Conservation (phyloP, 148 eudicot genomes). For the Chenopodium berlandieri region DNA sequence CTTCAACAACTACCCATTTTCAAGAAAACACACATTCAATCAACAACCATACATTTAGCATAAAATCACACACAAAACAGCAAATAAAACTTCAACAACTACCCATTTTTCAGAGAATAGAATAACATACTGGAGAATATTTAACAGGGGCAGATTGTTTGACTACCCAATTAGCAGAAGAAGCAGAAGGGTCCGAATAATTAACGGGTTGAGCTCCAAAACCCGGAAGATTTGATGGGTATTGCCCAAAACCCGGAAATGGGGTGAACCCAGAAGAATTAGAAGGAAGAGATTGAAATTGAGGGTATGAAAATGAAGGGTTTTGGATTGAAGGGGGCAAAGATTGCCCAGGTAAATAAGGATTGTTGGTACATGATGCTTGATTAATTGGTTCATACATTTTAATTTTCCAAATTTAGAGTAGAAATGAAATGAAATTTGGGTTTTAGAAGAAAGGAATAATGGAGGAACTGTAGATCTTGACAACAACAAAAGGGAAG, state of each 20-base stretch:
- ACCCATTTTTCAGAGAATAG: neutral
- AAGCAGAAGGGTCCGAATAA: neutral
- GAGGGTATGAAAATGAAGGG: neutral
- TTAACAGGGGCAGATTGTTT: constrained; percentile 10
- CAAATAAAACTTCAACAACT: neutral
- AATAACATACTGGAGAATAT: constrained; percentile 18
- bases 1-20: no score
- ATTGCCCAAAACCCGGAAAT: neutral
- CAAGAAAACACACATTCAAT: neutral
- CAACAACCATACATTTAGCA: neutral
- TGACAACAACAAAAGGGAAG: neutral
- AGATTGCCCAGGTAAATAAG: neutral
- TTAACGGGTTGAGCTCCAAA: constrained; percentile 1
- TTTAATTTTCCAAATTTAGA: neutral
- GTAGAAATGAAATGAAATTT: neutral
- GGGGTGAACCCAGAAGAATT: neutral
- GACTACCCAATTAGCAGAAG: constrained; percentile 18
- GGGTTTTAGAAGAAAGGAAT: neutral
- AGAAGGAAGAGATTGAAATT: neutral
- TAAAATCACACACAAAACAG: neutral
- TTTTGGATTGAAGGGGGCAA: neutral
- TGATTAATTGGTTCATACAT: constrained; percentile 6
- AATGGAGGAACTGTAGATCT: neutral
- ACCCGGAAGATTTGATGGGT: neutral
- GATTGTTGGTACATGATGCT: neutral